Base-by-base conservation (phyloP, 148 eudicot species). In the Amaranthus palmeri region DNA sequence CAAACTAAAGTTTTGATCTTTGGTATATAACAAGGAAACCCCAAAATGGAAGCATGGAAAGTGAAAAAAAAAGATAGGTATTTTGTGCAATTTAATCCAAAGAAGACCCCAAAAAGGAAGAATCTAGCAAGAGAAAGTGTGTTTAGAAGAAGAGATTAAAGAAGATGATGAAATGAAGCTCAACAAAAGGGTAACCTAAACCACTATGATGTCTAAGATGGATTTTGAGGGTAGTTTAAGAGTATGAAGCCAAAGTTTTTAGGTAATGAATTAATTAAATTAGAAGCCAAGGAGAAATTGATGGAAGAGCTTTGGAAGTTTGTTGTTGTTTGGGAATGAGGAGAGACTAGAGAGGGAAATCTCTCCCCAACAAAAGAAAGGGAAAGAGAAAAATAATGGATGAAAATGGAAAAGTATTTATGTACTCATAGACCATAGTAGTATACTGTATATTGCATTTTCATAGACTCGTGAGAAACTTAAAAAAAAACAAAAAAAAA, bases 71-170 rank as follows among this genome's bases (percentile, higher is more conserved):
- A 47, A 6, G 8, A 10, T 50, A 42, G 44, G 40, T 50, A 49
- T 4, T 12, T 3, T n/a, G 5, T 68, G 65, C 45, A 73, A 72
- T 60, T 53, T 59, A 36, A 68, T 0, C 47, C 79, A 80, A 71
- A 86, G 45, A 54, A 87, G 72, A 77, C 83, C 85, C 83, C 62
- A 66, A 63, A 68, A 81, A 54, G 72, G 84, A 73, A 73, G 77
- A 84, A 83, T 73, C 79, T 54, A 85, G 73, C 82, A 88, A 86
- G 80, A 67, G 76, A 76, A 82, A 82, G 84, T 75, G 77, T 65
- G 81, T 63, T 56, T 49, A 56, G 72, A 69, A 79, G 80, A 81
- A 72, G 83, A 81, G 71, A 85, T 61, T 14, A 81, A 77, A 54
- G 50, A 66, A 61, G 65, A 36, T 74, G 82, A 79, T 74, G 82